A percentile compares a stretch with the other conserved stretches of the same genome.
Conservation (phyloP, 495 filamentous ascomycete species). For the Neurospora sp. region DNA sequence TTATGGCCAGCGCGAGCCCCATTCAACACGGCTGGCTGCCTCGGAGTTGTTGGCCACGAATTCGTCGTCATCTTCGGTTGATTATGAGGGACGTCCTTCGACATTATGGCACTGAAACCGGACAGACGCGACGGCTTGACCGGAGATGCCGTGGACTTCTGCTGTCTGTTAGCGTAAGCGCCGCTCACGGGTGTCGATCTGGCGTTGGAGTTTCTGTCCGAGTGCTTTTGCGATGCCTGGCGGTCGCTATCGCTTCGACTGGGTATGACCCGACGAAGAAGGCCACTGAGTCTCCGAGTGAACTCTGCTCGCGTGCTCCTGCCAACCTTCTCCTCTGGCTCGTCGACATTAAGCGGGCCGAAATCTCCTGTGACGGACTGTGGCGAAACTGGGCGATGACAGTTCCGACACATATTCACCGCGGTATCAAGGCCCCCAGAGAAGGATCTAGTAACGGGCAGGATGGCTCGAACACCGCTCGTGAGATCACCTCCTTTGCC, state of each 20-base stretch:
- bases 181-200: constrained; percentile 1
- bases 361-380: neutral
- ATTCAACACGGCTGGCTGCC: neutral
- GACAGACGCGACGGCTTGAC: neutral
- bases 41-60: neutral
- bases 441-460: neutral
- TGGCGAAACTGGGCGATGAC: constrained; percentile 13
- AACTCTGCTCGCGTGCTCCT: neutral
- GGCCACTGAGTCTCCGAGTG: constrained; percentile 8
- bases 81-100: neutral
- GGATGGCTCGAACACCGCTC: constrained; percentile 11
- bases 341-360: neutral
- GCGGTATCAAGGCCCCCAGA: constrained; percentile 2
- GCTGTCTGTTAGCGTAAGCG: constrained; percentile 2
- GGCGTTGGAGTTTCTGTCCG: neutral
- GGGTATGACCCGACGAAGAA: constrained; percentile 12
- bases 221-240: neutral
- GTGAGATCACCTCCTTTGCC: constrained; percentile 9
- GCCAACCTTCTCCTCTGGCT: neutral
- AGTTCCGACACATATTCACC: constrained; percentile 11
- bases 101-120: constrained; percentile 2
- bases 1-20: neutral
- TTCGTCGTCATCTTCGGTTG: neutral
- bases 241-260: constrained; percentile 1
- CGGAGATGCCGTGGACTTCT: neutral